phyloP scores from a whole-genome alignment of 352 stramenopile species.

The Globisporangium cystogenes region DNA sequence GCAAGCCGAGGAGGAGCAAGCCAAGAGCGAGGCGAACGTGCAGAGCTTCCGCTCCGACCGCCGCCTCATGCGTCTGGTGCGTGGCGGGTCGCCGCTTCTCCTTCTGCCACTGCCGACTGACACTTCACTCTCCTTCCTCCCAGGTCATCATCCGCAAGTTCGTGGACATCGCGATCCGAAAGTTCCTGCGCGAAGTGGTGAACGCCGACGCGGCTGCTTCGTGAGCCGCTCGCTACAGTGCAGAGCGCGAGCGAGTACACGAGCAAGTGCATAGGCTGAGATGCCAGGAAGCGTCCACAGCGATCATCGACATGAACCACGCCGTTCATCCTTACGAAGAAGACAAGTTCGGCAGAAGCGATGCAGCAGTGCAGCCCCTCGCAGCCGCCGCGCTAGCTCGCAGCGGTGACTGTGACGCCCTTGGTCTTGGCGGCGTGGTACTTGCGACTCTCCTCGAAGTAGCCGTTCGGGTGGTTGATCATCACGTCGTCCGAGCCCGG shows the following conservation, averaged over 20 bases:
- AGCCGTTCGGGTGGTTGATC: slow-evolving; percentile 98
- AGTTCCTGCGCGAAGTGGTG: slow-evolving; percentile 48
- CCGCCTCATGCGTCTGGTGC: slow-evolving; percentile 61
- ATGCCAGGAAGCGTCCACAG: neutral
- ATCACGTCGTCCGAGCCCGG: slow-evolving; percentile 86
- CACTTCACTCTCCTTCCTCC: neutral
- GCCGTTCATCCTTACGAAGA: neutral
- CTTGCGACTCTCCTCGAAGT: slow-evolving; percentile 94
- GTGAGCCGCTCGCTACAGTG: no score
- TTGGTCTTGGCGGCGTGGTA: slow-evolving; percentile 89
- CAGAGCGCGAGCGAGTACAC: no score
- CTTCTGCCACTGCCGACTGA: neutral
- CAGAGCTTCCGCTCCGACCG: slow-evolving; percentile 82
- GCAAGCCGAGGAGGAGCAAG: slow-evolving; percentile 42
- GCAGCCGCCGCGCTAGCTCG: slow-evolving; percentile 1
- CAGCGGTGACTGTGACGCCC: slow-evolving; percentile 37
- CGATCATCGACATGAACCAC: neutral
- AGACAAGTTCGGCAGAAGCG: neutral
- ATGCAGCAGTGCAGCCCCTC: no score
- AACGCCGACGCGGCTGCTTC: slow-evolving; percentile 8
- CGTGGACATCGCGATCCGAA: slow-evolving; percentile 56
- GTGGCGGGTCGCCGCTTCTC: slow-evolving; percentile 3
- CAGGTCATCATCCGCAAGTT: slow-evolving; percentile 70
- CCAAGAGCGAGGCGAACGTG: slow-evolving; percentile 58
- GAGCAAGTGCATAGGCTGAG: neutral